Evolutionary conservation across 495 filamentous ascomycete genomes (phyloP).

Genomic region (Paragyromitra xinjiangensis): DNA sequence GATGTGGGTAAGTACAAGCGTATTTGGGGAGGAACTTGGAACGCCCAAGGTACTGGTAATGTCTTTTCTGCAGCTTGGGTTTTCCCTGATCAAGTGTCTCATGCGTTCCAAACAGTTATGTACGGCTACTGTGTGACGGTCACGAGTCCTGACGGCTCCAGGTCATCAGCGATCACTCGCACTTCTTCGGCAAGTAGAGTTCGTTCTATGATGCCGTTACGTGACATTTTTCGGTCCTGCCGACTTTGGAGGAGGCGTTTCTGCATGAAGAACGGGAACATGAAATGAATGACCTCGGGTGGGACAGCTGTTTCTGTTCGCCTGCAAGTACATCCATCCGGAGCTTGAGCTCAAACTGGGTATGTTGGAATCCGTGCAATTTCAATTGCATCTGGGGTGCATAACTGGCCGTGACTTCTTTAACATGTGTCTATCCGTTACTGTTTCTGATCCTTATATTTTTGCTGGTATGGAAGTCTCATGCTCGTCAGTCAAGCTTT

Average conservation of each 20-base stretch:
- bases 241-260: neutral
- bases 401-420: constrained; percentile 2
- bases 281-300: neutral
- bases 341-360: neutral
- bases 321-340: neutral
- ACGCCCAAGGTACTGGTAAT: constrained; percentile 24
- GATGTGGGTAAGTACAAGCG: constrained; percentile 13
- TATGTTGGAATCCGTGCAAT: constrained; percentile 8
- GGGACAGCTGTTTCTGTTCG: neutral
- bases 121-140: neutral
- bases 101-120: neutral
- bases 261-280: neutral
- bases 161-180: constrained; percentile 15
- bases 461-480: neutral
- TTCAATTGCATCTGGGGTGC: neutral
- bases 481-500: neutral
- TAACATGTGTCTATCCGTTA: neutral
- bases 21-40: neutral
- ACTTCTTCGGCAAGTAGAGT: neutral
- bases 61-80: constrained; percentile 1
- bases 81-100: neutral
- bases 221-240: neutral
- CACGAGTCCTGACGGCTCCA: neutral
- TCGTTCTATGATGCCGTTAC: neutral
- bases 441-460: neutral